Percentiles rank a stretch among this genome's conserved stretches.
These are phyloP conservation scores for Davidsoniella eucalypti DNA, from an alignment of 2,329 filamentous ascomycete genomes.

Conservation along the genomic window DNA sequence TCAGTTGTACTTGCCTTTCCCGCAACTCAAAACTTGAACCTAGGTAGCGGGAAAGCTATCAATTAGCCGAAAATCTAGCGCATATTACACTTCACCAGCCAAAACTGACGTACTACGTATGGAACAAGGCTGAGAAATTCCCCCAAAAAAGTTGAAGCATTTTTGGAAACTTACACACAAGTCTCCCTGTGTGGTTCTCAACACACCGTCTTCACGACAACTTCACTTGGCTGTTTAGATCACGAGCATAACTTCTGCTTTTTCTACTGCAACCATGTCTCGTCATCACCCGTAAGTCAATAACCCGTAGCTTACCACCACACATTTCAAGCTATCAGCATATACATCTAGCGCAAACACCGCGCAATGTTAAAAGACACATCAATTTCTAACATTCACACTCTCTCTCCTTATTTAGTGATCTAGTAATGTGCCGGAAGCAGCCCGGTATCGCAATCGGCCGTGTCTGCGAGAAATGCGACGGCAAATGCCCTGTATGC, in stretches of 20 bases:
- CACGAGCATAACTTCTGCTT: not conserved
- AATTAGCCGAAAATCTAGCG: constrained; percentile 7
- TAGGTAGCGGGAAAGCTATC: no score
- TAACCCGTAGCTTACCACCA: not conserved
- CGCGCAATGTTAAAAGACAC: not conserved
- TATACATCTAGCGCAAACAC: not conserved
- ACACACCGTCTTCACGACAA: not conserved
- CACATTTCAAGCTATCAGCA: no score
- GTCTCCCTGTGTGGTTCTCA: not conserved
- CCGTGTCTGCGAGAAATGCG: constrained; percentile 98
- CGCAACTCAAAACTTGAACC: no score
- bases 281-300: constrained; percentile 72
- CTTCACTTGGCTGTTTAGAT: not conserved
- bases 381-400: not conserved
- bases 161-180: not conserved
- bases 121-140: constrained; percentile 7
- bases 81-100: no score
- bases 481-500: constrained; percentile 98
- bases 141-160: not conserved
- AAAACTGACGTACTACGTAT: not conserved
- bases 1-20: no score
- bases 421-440: constrained; percentile 99
- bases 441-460: constrained; percentile 95
- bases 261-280: constrained; percentile 44
- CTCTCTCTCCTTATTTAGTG: constrained; percentile 30